Evolutionary conservation across 306 rosid genomes (phyloP).

Genomic region (Pueraria montana): DNA sequence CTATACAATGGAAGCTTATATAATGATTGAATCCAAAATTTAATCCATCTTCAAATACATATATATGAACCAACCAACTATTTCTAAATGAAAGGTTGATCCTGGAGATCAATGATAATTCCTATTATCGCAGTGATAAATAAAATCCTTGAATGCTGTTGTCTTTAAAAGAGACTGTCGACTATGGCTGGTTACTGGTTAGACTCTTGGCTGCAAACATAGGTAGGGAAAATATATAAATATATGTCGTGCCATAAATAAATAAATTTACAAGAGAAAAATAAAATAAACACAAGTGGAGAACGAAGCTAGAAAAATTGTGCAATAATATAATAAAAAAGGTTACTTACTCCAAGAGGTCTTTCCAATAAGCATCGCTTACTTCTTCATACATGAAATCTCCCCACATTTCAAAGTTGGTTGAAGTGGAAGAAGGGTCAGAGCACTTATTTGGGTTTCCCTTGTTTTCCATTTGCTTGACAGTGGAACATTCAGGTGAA

Average conservation of each 20-base stretch:
- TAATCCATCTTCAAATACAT: conserved; percentile 33
- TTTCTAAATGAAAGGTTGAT: conserved; percentile 22
- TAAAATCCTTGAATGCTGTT: conserved; percentile 10
- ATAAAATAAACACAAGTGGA: conserved; percentile 24
- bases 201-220: conserved; percentile 54
- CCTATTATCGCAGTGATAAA: conserved; percentile 31
- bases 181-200: conserved; percentile 37
- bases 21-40: conserved; percentile 33
- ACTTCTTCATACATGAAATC: conserved; percentile 63
- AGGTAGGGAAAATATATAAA: conserved; percentile 1
- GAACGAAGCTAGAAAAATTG: not conserved
- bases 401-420: conserved; percentile 64
- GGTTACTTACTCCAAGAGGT: conserved; percentile 58
- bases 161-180: not conserved
- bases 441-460: conserved; percentile 45
- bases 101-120: conserved; percentile 31
- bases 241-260: not conserved
- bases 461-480: conserved; percentile 47
- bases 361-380: conserved; percentile 66
- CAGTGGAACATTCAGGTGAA: conserved; percentile 52
- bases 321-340: not conserved
- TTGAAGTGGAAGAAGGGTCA: conserved; percentile 56
- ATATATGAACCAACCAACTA: conserved; percentile 33
- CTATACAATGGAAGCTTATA: conserved; percentile 36
- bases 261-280: not conserved